phyloP scores from a whole-genome alignment of 2,329 filamentous ascomycete species.

The Botrytis pseudocinerea region DNA sequence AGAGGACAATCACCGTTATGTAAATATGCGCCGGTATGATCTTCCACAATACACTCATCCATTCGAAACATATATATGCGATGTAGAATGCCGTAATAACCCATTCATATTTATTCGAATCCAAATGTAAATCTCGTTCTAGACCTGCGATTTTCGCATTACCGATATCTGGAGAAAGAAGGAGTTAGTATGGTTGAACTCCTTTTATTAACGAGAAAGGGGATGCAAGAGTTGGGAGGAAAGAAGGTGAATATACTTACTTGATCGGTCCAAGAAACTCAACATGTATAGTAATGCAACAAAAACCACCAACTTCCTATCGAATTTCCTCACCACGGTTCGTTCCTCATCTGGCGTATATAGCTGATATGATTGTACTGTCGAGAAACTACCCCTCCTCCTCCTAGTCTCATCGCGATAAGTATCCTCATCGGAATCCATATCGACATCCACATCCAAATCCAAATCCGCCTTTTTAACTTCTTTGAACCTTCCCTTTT shows the following conservation, averaged over 20 bases:
- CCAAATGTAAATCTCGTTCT: constrained; percentile 57
- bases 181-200: neutral
- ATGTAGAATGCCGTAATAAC: constrained; percentile 62
- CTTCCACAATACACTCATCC: constrained; percentile 64
- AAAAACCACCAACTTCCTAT: constrained; percentile 75
- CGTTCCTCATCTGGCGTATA: constrained; percentile 71
- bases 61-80: constrained; percentile 64
- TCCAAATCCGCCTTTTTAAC: constrained; percentile 1
- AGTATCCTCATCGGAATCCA: constrained; percentile 15
- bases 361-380: constrained; percentile 49
- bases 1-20: constrained; percentile 63
- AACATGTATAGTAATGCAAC: constrained; percentile 81
- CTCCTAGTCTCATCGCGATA: constrained; percentile 21
- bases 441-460: neutral
- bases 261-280: constrained; percentile 82
- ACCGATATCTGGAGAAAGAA: constrained; percentile 52
- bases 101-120: constrained; percentile 58
- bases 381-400: constrained; percentile 37
- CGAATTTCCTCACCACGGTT: constrained; percentile 71
- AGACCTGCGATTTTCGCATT: constrained; percentile 65
- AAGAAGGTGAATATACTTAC: constrained; percentile 60
- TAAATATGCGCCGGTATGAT: constrained; percentile 61
- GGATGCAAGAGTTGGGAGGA: neutral
- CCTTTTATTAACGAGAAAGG: neutral
- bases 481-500: constrained; percentile 22